Evolutionary conservation across 2,329 filamentous ascomycete genomes (phyloP), one percentile per base, ranked within the genome.

Genomic region (Parafenestella ontariensis): DNA sequence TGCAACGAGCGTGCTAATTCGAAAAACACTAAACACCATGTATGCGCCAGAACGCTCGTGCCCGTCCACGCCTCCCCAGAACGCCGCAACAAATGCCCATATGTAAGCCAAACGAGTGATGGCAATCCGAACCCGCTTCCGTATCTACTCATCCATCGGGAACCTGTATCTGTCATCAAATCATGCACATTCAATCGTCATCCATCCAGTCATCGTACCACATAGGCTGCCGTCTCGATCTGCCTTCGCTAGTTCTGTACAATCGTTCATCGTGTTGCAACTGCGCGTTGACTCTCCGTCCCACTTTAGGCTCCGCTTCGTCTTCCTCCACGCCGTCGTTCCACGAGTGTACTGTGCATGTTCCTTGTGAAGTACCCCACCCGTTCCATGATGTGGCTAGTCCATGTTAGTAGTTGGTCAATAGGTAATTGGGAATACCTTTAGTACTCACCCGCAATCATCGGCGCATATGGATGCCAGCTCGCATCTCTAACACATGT

Each of bases 401-500:
- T 17, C 18, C n/a, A 36, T 5, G 45, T 70, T 48, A 73, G 62
- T 45, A 51, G 28, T 21, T 7, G 24, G 15, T 17, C n/a, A 20
- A 17, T 23, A n/a, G 7, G 45, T 13, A 6, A 33, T 1, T 21
- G 7, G 3, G 18, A 9, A 33, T n/a, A 21, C 7, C 6, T 18
- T 17, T 18, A 15, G 46, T 21, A 76, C 81, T 72, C 77, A 86
- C 83, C 84, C 64, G 87, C 92, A 59, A 97, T 81, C 36, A 96
- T 82, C 1, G 92, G 92, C 1, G 89, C 91, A 61, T 83, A 89
- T 0, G 93, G 93, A 78, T 96, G 92, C 93, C 93, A 96, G 69
- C 89, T 92, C 20, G 90, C 91, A 79, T 97, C 93, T 29, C 93
- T 83, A 18, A 96, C 91, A 62, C 91, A 91, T 0, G 91, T 92